Evolutionary conservation across 2,329 filamentous ascomycete genomes (phyloP).

Genomic region (Microdochium bolleyi): DNA sequence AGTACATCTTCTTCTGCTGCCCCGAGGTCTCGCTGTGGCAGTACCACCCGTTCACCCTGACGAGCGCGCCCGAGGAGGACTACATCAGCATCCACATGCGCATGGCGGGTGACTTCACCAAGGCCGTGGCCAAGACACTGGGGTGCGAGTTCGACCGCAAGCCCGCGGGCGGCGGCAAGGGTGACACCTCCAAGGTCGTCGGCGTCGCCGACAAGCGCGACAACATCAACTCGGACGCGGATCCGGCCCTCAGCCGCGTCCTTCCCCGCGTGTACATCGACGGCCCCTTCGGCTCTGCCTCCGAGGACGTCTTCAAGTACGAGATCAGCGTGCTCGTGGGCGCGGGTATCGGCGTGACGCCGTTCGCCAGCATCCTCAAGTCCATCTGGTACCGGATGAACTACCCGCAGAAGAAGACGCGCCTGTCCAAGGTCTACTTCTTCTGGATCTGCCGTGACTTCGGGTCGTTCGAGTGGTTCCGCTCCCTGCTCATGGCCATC

Average conservation of each 20-base stretch:
- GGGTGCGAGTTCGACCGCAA: constrained; percentile 67
- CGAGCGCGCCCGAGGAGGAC: constrained; percentile 81
- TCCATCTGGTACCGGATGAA: constrained; percentile 93
- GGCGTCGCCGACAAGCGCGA: constrained; percentile 33
- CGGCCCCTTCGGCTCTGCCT: constrained; percentile 78
- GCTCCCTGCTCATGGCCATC: constrained; percentile 73
- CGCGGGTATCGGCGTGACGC: constrained; percentile 79
- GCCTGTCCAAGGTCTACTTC: constrained; percentile 81
- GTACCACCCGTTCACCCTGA: constrained; percentile 82
- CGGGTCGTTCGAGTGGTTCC: constrained; percentile 84
- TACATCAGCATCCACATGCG: constrained; percentile 84
- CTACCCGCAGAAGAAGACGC: constrained; percentile 72
- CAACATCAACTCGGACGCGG: constrained; percentile 41
- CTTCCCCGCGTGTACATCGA: constrained; percentile 77
- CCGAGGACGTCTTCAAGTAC: constrained; percentile 86
- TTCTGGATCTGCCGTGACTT: constrained; percentile 91
- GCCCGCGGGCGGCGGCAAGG: constrained; percentile 32
- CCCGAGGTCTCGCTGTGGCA: constrained; percentile 82
- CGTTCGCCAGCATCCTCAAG: constrained; percentile 80
- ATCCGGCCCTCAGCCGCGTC: constrained; percentile 63
- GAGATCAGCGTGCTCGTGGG: constrained; percentile 73
- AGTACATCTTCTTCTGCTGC: constrained; percentile 87
- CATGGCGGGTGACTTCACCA: constrained; percentile 76
- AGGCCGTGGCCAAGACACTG: constrained; percentile 57
- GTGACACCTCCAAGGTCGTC: constrained; percentile 56